phyloP scores from a whole-genome alignment of 2,329 filamentous ascomycete species.

The Neofusicoccum cordaticola region DNA sequence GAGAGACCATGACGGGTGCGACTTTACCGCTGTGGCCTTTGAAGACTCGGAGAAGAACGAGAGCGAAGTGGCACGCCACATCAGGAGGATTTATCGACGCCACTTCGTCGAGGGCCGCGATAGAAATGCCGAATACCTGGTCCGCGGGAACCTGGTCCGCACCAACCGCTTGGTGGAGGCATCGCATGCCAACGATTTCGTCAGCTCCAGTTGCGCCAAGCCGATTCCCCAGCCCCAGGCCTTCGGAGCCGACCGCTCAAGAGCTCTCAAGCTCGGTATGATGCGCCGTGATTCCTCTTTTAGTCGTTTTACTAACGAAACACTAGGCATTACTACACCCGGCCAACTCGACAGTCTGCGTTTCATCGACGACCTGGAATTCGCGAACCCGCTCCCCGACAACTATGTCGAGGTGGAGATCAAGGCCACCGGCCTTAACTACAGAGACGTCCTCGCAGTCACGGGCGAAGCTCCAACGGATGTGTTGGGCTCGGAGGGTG shows the following conservation, averaged over 20 bases:
- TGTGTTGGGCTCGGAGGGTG: slow-evolving; percentile 18
- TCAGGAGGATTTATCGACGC: slow-evolving; percentile 5
- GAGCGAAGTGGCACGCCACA: slow-evolving; percentile 5
- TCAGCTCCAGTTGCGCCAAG: slow-evolving; percentile 9
- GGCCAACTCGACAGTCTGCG: slow-evolving; percentile 2
- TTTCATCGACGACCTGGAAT: not conserved
- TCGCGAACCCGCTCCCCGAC: not conserved
- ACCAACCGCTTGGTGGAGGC: slow-evolving; percentile 4
- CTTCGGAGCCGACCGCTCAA: not conserved
- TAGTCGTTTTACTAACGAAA: not conserved
- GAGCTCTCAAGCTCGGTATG: slow-evolving; percentile 10
- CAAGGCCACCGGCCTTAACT: not conserved
- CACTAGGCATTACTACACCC: not conserved
- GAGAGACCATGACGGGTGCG: not conserved
- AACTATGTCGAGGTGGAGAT: slow-evolving; percentile 23
- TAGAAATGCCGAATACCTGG: not conserved
- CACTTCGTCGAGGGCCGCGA: slow-evolving; percentile 4
- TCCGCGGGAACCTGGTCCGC: slow-evolving; percentile 5
- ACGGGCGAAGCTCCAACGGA: not conserved
- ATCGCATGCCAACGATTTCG: slow-evolving; percentile 4
- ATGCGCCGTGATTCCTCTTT: not conserved
- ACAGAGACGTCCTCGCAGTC: slow-evolving; percentile 33
- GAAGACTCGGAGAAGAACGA: slow-evolving; percentile 10
- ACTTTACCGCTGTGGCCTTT: not conserved
- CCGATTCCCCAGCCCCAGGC: not conserved